Percentiles rank a stretch among this genome's conserved stretches.
Evolutionary conservation across 805 yeast genomes (phyloP).

Genomic region (Candida golubevii): DNA sequence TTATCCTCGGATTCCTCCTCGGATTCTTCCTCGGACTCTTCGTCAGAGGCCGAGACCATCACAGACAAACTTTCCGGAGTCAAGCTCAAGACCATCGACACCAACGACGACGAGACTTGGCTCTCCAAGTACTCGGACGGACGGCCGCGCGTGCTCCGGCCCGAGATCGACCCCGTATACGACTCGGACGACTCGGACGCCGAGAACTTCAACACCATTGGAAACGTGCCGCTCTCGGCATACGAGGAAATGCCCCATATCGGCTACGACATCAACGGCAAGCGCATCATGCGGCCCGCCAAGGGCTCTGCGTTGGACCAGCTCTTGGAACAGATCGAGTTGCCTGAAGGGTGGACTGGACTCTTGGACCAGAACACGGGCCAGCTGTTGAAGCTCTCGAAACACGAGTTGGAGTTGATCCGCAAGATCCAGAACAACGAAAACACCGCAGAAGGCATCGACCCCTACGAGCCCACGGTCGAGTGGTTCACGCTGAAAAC

Average conservation of each 20-base stretch:
- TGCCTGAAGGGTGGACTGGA: slow-evolving; percentile 99
- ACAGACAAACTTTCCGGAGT: slow-evolving; percentile 54
- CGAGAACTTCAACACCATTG: slow-evolving; percentile 79
- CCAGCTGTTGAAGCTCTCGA: slow-evolving; percentile 68
- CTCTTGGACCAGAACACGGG: slow-evolving; percentile 89
- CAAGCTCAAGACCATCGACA: slow-evolving; percentile 47
- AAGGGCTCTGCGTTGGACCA: slow-evolving; percentile 92
- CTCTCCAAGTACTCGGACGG: slow-evolving; percentile 71
- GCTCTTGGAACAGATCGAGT: slow-evolving; percentile 81
- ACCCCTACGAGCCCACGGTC: slow-evolving; percentile 90
- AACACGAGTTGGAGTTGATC: slow-evolving; percentile 86
- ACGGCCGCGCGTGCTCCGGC: slow-evolving; percentile 66
- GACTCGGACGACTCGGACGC: slow-evolving; percentile 91
- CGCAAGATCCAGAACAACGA: slow-evolving; percentile 81
- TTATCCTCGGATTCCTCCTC: slow-evolving; percentile 47
- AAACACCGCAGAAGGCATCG: slow-evolving; percentile 69
- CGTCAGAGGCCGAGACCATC: slow-evolving; percentile 51
- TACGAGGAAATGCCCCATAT: slow-evolving; percentile 97
- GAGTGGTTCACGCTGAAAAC: slow-evolving; percentile 91
- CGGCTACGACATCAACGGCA: slow-evolving; percentile 96
- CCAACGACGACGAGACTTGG: slow-evolving; percentile 31
- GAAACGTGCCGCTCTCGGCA: slow-evolving; percentile 87
- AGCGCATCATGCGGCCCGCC: slow-evolving; percentile 98
- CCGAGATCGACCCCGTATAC: slow-evolving; percentile 92
- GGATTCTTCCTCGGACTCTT: slow-evolving; percentile 44